These are phyloP conservation scores for Agastache rugosa DNA, from an alignment of 257 asterid genomes.

Conservation along the genomic window DNA sequence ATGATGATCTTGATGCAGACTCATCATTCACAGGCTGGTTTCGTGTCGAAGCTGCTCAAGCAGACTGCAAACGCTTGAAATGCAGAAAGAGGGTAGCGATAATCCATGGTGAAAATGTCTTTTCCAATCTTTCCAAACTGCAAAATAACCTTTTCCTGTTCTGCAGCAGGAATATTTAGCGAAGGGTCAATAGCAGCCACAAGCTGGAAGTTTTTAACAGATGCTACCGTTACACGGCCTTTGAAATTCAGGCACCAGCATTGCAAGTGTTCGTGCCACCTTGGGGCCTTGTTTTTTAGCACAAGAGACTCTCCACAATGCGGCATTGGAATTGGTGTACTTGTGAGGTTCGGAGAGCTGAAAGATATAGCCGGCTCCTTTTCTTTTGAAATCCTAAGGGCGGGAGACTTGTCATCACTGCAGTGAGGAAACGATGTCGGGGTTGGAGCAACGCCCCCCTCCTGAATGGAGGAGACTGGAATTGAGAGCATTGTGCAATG, in stretches of 20 bases:
- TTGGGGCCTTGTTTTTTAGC: slow-evolving; percentile 83
- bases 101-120: slow-evolving; percentile 95
- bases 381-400: slow-evolving; percentile 28
- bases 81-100: slow-evolving; percentile 90
- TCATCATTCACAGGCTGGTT: slow-evolving; percentile 90
- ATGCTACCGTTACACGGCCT: slow-evolving; percentile 97
- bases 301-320: slow-evolving; percentile 52
- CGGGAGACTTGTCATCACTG: slow-evolving; percentile 45
- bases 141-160: slow-evolving; percentile 80
- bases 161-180: slow-evolving; percentile 62
- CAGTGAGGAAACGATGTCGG: slow-evolving; percentile 62
- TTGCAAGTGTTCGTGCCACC: slow-evolving; percentile 96
- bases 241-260: slow-evolving; percentile 96
- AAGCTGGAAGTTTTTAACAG: slow-evolving; percentile 91
- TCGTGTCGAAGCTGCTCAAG: slow-evolving; percentile 98
- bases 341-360: slow-evolving; percentile 42
- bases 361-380: slow-evolving; percentile 42
- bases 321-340: slow-evolving; percentile 22
- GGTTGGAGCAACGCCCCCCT: slow-evolving; percentile 90
- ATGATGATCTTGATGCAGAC: slow-evolving; percentile 24
- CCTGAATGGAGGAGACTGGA: slow-evolving; percentile 77
- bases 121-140: slow-evolving; percentile 96
- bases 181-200: slow-evolving; percentile 78
- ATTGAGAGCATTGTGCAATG: slow-evolving; percentile 73
- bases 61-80: slow-evolving; percentile 96